Base-by-base conservation (phyloP, 1,139 yeast genomes). In the Yamadazyma triangularis region DNA sequence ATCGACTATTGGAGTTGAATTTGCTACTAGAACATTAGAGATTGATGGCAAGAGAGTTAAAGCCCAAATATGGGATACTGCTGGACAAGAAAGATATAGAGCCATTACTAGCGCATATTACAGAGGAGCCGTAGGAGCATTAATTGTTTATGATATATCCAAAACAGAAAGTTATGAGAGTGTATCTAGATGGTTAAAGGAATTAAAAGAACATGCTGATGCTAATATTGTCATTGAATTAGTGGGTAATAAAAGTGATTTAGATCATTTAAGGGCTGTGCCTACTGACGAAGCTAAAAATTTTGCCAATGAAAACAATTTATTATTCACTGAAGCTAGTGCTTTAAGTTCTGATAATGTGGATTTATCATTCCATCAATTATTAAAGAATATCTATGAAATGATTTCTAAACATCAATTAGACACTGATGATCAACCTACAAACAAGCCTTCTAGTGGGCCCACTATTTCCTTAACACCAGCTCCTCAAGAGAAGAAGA, bases 41-140 rank as follows among this genome's bases (percentile, higher is more conserved):
- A 89, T 91, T 35, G 97, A 91, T 50, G 95, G 94, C 38, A 91
- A 89, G 61, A 74, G 94, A 53, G 88, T 93, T 52, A 91, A 91
- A 61, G 96, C 97, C 7, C 98, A 93, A 60, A 88, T 91, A 53
- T 91, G 98, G 98, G 98, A 91, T 59, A 91, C 98, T 18, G 98
- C 98, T 2, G 98, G 98, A 38, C 98, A 91, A 67, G 98, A 91
- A 62, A 78, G 98, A 56, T 91, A 91, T 67, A 78, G 98, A 50
- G 97, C 98, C 31, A 91, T 91, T 53, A 93, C 98, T 24, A 81
- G 94, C 39, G 98, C 97, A 10, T 91, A 91, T 65, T 91, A 91
- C 59, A 75, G 98, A 55, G 98, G 98, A 28, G 98, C 98, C 1
- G 95, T 89, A 30, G 98, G 98, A 32, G 98, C 98, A 2, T 70